These are phyloP conservation scores for Talaromyces sp. DNA, from an alignment of 2,329 filamentous ascomycete genomes.

Conservation along the genomic window DNA sequence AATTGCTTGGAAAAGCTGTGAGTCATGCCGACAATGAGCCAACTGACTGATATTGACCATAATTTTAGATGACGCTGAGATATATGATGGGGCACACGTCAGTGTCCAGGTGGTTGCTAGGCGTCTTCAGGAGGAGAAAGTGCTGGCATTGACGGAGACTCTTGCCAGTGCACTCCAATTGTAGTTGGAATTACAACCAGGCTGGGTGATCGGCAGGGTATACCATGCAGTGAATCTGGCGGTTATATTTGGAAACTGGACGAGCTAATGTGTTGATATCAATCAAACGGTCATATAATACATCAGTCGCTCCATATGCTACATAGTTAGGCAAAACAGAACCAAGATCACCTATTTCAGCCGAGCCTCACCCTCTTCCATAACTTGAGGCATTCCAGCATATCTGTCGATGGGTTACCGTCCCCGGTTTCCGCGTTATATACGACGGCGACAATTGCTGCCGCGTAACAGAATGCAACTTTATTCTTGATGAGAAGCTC, in stretches of 20 bases:
- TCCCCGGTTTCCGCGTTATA: slow-evolving; percentile 16
- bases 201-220: background rate
- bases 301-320: background rate
- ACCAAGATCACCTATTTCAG: slow-evolving; percentile 6
- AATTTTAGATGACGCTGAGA: slow-evolving; percentile 15
- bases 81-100: slow-evolving; percentile 10
- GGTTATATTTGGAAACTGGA: too few species aligned
- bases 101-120: slow-evolving; percentile 9
- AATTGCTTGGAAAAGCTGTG: background rate
- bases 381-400: slow-evolving; percentile 26
- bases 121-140: slow-evolving; percentile 39
- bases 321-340: too few species aligned
- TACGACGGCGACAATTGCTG: slow-evolving; percentile 22
- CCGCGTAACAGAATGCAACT: slow-evolving; percentile 24
- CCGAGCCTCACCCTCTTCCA: slow-evolving; percentile 29
- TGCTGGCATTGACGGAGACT: slow-evolving; percentile 20
- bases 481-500: slow-evolving; percentile 20
- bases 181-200: background rate
- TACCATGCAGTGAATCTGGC: background rate
- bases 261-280: too few species aligned
- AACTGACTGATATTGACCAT: background rate
- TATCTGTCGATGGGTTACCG: slow-evolving; percentile 23
- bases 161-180: background rate
- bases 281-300: background rate
- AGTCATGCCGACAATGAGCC: background rate